Conservation (phyloP, 164 flowering plant species). For the Dillenia suffruticosa region DNA sequence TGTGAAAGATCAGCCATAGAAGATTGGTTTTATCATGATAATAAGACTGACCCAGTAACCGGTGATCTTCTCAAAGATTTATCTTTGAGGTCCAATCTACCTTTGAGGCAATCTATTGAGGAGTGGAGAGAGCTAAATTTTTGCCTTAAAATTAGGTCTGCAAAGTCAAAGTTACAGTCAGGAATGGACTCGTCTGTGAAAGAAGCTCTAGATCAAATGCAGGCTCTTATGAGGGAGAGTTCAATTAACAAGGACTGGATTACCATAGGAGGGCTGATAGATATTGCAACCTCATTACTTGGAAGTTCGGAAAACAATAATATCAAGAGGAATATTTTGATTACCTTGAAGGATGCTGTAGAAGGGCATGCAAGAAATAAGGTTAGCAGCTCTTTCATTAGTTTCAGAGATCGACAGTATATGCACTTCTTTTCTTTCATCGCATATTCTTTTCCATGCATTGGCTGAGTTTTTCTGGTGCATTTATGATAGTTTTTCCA, state of each 20-base stretch:
- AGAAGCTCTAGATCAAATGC: constrained; percentile 50
- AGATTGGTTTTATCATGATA: constrained; percentile 46
- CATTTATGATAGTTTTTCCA: too few relatives aligned
- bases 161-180: constrained; percentile 35
- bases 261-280: constrained; percentile 52
- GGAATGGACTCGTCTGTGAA: constrained; percentile 22
- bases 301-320: constrained; percentile 36
- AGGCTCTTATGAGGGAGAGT: constrained; percentile 47
- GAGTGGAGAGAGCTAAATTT: constrained; percentile 81
- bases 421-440: background rate
- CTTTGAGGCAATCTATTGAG: constrained; percentile 56
- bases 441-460: background rate
- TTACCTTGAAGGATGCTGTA: constrained; percentile 38
- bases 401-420: background rate
- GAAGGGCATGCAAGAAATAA: constrained; percentile 58
- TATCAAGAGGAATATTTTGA: constrained; percentile 33
- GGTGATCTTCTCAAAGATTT: constrained; percentile 49
- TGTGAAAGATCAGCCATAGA: constrained; percentile 59
- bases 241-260: constrained; percentile 72
- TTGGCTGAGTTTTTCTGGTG: background rate
- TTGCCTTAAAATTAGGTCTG: constrained; percentile 52
- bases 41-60: constrained; percentile 53
- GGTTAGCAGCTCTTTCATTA: constrained; percentile 29
- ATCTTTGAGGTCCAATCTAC: constrained; percentile 50
- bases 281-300: constrained; percentile 34